Conservation (phyloP, 768 basidiomycete genomes). For the Rhodotorula babjevae region DNA sequence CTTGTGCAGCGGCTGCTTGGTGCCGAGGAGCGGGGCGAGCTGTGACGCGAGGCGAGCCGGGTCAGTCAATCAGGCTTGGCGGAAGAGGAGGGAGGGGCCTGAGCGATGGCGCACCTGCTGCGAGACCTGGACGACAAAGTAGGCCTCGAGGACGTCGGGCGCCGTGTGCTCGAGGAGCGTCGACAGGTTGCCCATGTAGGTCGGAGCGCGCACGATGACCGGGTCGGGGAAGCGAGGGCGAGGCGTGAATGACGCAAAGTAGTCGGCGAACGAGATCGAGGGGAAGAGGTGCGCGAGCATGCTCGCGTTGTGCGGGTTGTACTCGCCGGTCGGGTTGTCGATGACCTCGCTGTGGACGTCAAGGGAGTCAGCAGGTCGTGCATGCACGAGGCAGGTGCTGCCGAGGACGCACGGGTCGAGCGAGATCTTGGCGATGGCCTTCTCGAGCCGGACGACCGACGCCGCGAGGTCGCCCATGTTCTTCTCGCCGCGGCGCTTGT, state of each 20-base stretch:
- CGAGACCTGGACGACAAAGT: constrained; percentile 79
- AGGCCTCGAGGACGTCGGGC: constrained; percentile 72
- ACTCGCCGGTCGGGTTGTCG: constrained; percentile 75
- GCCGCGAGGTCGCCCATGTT: constrained; percentile 56
- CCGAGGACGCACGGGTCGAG: constrained; percentile 63
- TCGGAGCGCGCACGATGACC: constrained; percentile 76
- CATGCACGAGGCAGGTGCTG: too few relatives aligned
- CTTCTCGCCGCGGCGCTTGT: constrained; percentile 52
- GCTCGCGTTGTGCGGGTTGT: constrained; percentile 72
- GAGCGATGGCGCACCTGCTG: constrained; percentile 53
- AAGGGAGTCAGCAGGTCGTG: background rate
- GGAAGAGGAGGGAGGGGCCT: constrained; percentile 29
- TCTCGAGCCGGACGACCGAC: constrained; percentile 72
- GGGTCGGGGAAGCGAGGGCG: constrained; percentile 64
- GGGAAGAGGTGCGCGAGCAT: constrained; percentile 62
- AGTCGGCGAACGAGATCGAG: constrained; percentile 75
- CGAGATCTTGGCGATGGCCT: constrained; percentile 67
- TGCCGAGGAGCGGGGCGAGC: constrained; percentile 56
- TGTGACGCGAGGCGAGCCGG: background rate
- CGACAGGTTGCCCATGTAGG: constrained; percentile 65
- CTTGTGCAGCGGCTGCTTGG: constrained; percentile 71
- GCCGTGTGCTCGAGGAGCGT: constrained; percentile 64
- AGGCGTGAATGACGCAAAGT: constrained; percentile 77
- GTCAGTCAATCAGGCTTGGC: background rate
- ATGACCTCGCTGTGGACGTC: constrained; percentile 54